Evolutionary conservation across 305 asterid genomes (phyloP).

Genomic region (Andrographis paniculata): DNA sequence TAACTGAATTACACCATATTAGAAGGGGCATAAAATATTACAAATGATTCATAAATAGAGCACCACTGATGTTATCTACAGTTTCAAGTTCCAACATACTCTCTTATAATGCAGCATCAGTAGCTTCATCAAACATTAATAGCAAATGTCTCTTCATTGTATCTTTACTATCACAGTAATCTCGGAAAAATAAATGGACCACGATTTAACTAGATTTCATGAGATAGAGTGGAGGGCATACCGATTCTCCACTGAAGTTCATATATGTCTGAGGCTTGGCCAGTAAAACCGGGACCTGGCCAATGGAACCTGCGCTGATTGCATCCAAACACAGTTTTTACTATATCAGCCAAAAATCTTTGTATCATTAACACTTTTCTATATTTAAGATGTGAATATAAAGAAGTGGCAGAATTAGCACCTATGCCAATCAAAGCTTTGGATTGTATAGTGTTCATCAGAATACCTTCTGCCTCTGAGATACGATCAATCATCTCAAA

Average conservation of each 20-base stretch:
- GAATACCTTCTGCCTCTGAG: constrained; percentile 62
- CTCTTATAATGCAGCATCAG: constrained; percentile 1
- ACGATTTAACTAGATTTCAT: too few species aligned
- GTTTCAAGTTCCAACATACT: too few species aligned
- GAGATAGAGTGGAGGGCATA: constrained; percentile 26
- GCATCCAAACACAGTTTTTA: constrained; percentile 1
- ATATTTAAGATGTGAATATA: not conserved
- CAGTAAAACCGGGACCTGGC: constrained; percentile 73
- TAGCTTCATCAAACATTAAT: constrained; percentile 5
- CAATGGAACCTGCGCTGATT: constrained; percentile 67
- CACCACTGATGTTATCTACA: too few species aligned
- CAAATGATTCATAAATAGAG: too few species aligned
- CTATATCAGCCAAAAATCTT: not conserved
- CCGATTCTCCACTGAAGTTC: constrained; percentile 95
- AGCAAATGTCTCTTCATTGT: not conserved
- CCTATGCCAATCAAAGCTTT: constrained; percentile 91
- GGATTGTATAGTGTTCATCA: constrained; percentile 86
- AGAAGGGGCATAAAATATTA: not conserved
- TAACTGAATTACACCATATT: not conserved
- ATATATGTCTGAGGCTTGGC: constrained; percentile 92
- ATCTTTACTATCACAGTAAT: too few species aligned
- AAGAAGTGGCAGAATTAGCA: constrained; percentile 20
- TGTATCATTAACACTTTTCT: not conserved
- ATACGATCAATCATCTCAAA: constrained; percentile 86
- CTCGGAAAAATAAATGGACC: too few species aligned